A percentile compares a stretch with the other conserved stretches of the same genome.
Evolutionary conservation across 2,329 filamentous ascomycete genomes (phyloP).

Genomic region (Aspergillaceae sp.): DNA sequence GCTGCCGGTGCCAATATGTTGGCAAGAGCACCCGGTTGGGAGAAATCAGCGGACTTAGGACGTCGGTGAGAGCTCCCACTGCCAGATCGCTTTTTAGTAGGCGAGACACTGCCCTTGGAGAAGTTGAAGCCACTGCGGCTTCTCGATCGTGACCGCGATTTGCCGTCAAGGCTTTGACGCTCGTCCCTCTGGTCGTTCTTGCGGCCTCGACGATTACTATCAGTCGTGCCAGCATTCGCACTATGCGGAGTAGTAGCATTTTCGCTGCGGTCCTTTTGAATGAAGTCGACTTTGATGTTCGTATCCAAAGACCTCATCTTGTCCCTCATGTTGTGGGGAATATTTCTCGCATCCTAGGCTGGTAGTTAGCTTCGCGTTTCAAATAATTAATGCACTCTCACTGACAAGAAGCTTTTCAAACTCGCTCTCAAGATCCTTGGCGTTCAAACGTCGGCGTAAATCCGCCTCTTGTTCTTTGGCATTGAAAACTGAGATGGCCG

Average conservation of each 20-base stretch:
- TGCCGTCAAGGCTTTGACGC: slow-evolving; percentile 34
- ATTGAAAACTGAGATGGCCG: slow-evolving; percentile 56
- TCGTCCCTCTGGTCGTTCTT: slow-evolving; percentile 35
- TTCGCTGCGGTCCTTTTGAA: slow-evolving; percentile 76
- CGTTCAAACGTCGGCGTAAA: slow-evolving; percentile 34
- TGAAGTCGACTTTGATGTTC: slow-evolving; percentile 91
- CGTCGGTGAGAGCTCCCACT: slow-evolving; percentile 57
- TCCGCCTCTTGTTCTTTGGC: slow-evolving; percentile 44
- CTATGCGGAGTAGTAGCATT: slow-evolving; percentile 41
- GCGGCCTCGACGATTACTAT: slow-evolving; percentile 31
- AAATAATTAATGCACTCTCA: slow-evolving; percentile 17
- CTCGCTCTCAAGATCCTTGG: slow-evolving; percentile 51
- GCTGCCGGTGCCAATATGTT: slow-evolving; percentile 47
- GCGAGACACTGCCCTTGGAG: slow-evolving; percentile 55
- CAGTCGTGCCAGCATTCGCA: slow-evolving; percentile 29
- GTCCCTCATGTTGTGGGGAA: slow-evolving; percentile 85
- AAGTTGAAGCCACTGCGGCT: slow-evolving; percentile 69
- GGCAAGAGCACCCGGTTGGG: slow-evolving; percentile 51
- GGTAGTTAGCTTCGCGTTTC: slow-evolving; percentile 3
- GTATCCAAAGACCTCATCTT: slow-evolving; percentile 87
- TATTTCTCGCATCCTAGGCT: slow-evolving; percentile 73
- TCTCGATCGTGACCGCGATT: slow-evolving; percentile 45
- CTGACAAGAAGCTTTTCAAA: slow-evolving; percentile 54
- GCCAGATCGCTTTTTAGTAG: slow-evolving; percentile 67
- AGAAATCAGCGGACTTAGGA: slow-evolving; percentile 63